Percentiles rank a stretch among this genome's conserved stretches.
Evolutionary conservation across 2,329 filamentous ascomycete genomes (phyloP).

Genomic region (Paraphoma sp.): DNA sequence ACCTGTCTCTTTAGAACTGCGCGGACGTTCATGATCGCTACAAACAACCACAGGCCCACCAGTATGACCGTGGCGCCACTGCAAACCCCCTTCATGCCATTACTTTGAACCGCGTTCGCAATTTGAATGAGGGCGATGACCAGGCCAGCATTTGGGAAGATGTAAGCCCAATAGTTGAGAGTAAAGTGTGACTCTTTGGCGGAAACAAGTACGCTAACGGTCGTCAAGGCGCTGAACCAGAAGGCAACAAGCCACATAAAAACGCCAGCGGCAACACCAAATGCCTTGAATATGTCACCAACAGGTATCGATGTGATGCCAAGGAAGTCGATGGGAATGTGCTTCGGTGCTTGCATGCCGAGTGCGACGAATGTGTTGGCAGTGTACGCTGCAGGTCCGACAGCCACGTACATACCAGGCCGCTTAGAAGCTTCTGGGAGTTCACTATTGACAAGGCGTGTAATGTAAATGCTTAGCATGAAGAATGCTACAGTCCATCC

Average conservation of each 20-base stretch:
- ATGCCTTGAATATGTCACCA: constrained; percentile 48
- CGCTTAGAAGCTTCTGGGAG: constrained; percentile 51
- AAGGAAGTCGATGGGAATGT: constrained; percentile 44
- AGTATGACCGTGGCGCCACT: constrained; percentile 63
- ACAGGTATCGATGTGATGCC: constrained; percentile 38
- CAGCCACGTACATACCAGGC: constrained; percentile 60
- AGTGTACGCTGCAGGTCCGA: constrained; percentile 47
- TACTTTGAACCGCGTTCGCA: constrained; percentile 59
- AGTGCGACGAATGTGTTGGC: constrained; percentile 46
- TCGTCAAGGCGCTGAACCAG: constrained; percentile 57
- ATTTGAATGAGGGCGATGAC: constrained; percentile 62
- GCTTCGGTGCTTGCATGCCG: constrained; percentile 49
- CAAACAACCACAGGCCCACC: constrained; percentile 62
- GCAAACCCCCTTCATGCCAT: constrained; percentile 59
- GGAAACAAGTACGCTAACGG: constrained; percentile 45
- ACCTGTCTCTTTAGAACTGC: constrained; percentile 58
- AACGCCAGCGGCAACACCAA: constrained; percentile 52
- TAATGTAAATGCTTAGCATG: constrained; percentile 74
- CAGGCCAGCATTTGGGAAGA: constrained; percentile 69
- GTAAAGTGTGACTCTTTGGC: constrained; percentile 48
- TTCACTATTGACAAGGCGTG: constrained; percentile 71
- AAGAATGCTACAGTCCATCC: constrained; percentile 70
- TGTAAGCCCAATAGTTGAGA: constrained; percentile 62
- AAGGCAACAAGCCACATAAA: constrained; percentile 58
- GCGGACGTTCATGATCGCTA: constrained; percentile 56